Evolutionary conservation across 2,329 filamentous ascomycete species (phyloP).

Genomic region (Aspergillus fischeri): DNA sequence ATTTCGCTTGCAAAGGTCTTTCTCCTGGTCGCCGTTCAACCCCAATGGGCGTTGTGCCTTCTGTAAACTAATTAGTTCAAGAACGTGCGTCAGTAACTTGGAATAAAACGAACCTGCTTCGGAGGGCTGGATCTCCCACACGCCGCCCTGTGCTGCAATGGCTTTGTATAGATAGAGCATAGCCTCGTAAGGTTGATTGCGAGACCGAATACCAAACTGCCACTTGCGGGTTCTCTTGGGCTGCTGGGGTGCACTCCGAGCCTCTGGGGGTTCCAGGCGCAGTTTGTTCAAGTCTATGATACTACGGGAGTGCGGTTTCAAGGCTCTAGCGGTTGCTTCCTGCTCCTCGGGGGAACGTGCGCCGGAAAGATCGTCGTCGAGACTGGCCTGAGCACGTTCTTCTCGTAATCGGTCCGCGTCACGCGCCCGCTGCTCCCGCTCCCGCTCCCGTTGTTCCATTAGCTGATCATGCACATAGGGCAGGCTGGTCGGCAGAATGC

Average conservation of each 20-base stretch:
- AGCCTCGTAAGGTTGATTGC: slow-evolving; percentile 90
- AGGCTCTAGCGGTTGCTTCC: slow-evolving; percentile 71
- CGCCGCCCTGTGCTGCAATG: slow-evolving; percentile 77
- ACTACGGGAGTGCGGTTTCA: slow-evolving; percentile 80
- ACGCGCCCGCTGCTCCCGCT: slow-evolving; percentile 27
- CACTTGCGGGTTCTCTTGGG: slow-evolving; percentile 74
- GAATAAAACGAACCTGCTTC: slow-evolving; percentile 32
- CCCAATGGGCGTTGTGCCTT: slow-evolving; percentile 33
- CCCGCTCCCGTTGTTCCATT: slow-evolving; percentile 60
- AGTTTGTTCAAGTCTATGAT: slow-evolving; percentile 62
- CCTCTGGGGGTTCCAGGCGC: slow-evolving; percentile 54
- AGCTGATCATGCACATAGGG: slow-evolving; percentile 87
- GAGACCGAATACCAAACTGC: slow-evolving; percentile 95
- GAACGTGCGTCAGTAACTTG: background rate
- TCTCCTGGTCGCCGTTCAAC: slow-evolving; percentile 33
- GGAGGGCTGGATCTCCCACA: slow-evolving; percentile 65
- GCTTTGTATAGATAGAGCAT: slow-evolving; percentile 95
- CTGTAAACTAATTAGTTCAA: slow-evolving; percentile 9
- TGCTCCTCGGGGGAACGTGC: slow-evolving; percentile 61
- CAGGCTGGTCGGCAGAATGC: slow-evolving; percentile 84
- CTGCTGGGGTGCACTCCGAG: slow-evolving; percentile 39
- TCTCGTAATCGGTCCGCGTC: slow-evolving; percentile 40
- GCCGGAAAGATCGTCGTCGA: slow-evolving; percentile 19
- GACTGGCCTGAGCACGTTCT: slow-evolving; percentile 27
- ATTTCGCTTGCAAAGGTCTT: slow-evolving; percentile 40